phyloP scores from a whole-genome alignment of 148 eudicot species.

The Gaultheria prostrata region DNA sequence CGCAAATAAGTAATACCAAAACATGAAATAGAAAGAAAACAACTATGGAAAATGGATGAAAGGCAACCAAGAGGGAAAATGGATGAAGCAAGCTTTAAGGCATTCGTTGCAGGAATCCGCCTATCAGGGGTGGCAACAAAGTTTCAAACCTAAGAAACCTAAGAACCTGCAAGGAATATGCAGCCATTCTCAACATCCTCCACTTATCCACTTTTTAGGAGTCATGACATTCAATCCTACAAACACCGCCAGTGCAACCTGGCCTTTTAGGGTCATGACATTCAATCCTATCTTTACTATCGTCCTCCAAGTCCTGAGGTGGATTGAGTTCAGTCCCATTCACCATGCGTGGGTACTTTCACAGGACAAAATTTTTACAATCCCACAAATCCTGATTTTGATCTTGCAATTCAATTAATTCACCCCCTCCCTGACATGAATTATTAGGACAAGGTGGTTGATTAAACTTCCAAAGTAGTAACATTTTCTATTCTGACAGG shows the following conservation, averaged over 20 bases:
- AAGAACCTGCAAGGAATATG: slow-evolving; percentile 8
- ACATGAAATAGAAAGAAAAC: neutral
- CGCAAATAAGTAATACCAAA: neutral
- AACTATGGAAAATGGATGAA: neutral
- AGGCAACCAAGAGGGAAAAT: neutral
- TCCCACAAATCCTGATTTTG: neutral
- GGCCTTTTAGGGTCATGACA: neutral
- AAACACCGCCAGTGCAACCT: neutral
- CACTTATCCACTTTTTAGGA: neutral
- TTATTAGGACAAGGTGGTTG: neutral
- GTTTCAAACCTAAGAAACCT: neutral
- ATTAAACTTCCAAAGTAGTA: neutral
- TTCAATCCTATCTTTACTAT: neutral
- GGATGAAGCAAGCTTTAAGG: neutral
- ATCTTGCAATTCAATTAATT: slow-evolving; percentile 4
- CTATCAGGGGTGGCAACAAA: neutral
- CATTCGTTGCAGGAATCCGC: neutral
- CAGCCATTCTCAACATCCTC: neutral
- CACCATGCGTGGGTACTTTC: neutral
- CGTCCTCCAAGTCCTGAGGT: neutral
- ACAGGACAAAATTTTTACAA: neutral
- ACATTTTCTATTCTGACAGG: neutral
- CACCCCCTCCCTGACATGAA: neutral
- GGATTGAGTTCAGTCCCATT: slow-evolving; percentile 7
- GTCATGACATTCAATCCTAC: neutral